phyloP scores from a whole-genome alignment of 768 basidiomycete genomes.

The Austroboletus festivus region DNA sequence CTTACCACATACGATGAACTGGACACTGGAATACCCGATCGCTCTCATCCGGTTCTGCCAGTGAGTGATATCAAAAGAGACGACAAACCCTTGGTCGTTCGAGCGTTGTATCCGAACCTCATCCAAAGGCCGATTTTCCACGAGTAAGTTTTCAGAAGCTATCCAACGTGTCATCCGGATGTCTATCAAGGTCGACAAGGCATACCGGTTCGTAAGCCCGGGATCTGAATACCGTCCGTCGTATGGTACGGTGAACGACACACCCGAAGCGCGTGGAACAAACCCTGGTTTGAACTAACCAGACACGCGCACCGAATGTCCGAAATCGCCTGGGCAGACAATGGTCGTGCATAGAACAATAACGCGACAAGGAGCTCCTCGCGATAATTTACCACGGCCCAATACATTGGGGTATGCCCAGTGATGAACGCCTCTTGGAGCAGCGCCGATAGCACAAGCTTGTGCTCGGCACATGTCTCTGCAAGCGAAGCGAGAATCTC shows the following conservation, averaged over 20 bases:
- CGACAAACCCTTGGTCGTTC: constrained; percentile 47
- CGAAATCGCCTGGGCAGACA: constrained; percentile 41
- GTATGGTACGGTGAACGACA: constrained; percentile 21
- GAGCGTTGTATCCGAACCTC: constrained; percentile 50
- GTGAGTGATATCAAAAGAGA: constrained; percentile 47
- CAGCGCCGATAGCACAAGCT: constrained; percentile 37
- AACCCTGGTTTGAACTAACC: constrained; percentile 22
- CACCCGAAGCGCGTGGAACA: constrained; percentile 29
- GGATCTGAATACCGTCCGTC: constrained; percentile 19
- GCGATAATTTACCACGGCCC: constrained; percentile 35
- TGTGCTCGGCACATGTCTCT: constrained; percentile 52
- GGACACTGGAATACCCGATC: constrained; percentile 52
- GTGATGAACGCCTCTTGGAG: constrained; percentile 25
- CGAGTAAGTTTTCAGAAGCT: constrained; percentile 45
- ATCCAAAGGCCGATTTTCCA: constrained; percentile 45
- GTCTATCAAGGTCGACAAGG: neutral
- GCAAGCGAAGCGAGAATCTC: constrained; percentile 57
- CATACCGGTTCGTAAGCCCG: constrained; percentile 15
- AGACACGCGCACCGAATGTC: constrained; percentile 71
- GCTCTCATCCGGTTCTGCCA: constrained; percentile 72
- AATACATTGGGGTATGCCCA: constrained; percentile 30
- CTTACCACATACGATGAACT: constrained; percentile 55
- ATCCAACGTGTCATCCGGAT: neutral
- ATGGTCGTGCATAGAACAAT: constrained; percentile 47
- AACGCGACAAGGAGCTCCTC: constrained; percentile 46